These are phyloP conservation scores for Inga oerstediana DNA, from an alignment of 306 rosid genomes.

Conservation along the genomic window DNA sequence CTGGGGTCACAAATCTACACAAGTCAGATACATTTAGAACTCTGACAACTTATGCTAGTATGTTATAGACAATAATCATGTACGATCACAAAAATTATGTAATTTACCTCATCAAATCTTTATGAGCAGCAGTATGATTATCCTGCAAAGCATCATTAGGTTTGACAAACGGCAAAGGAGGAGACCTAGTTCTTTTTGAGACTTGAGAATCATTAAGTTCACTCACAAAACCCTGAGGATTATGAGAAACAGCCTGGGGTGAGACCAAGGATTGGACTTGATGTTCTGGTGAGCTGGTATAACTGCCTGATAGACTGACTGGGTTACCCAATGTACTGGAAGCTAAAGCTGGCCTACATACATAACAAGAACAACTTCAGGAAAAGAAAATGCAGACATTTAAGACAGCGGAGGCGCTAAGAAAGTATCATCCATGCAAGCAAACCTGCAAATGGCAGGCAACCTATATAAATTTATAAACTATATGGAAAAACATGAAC, in stretches of 20 bases:
- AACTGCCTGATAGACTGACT: constrained; percentile 27
- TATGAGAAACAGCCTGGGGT: constrained; percentile 39
- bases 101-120: constrained; percentile 50
- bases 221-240: constrained; percentile 39
- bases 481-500: not conserved
- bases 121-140: constrained; percentile 35
- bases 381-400: constrained; percentile 18
- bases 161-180: constrained; percentile 41
- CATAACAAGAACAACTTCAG: constrained; percentile 30
- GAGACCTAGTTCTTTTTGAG: constrained; percentile 60
- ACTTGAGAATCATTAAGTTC: constrained; percentile 44
- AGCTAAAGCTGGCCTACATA: constrained; percentile 55
- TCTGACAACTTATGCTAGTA: constrained; percentile 11
- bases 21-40: constrained; percentile 15
- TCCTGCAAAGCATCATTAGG: constrained; percentile 27
- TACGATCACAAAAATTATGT: not conserved
- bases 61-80: constrained; percentile 13
- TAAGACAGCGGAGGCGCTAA: constrained; percentile 1
- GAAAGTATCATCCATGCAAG: constrained; percentile 14
- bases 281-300: constrained; percentile 32
- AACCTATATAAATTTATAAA: not conserved
- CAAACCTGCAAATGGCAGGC: constrained; percentile 25
- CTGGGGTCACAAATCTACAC: constrained; percentile 10
- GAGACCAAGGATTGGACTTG: constrained; percentile 46
- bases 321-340: constrained; percentile 42